phyloP scores from a whole-genome alignment of 352 stramenopile species.

The Phytophthora agathidicida region DNA sequence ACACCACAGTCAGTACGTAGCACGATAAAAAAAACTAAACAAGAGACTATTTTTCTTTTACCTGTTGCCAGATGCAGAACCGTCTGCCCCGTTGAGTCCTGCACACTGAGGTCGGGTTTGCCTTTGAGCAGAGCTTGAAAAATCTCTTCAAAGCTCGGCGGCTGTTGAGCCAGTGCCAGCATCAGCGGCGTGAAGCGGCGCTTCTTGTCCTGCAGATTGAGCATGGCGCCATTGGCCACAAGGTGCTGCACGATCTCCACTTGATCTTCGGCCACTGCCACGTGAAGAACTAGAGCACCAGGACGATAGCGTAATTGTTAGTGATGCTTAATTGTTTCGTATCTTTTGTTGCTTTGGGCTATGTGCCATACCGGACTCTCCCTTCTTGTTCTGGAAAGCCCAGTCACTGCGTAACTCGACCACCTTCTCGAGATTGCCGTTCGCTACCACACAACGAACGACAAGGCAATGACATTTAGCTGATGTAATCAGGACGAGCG shows the following conservation, averaged over 20 bases:
- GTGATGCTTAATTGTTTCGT: no score
- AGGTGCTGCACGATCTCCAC: constrained; percentile 75
- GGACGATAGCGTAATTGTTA: not conserved
- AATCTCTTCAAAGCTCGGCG: constrained; percentile 67
- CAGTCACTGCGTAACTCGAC: constrained; percentile 69
- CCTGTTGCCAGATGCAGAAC: constrained; percentile 68
- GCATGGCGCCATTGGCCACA: constrained; percentile 64
- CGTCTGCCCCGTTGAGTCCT: constrained; percentile 70
- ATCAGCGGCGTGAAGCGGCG: constrained; percentile 78
- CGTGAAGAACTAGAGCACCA: constrained; percentile 55
- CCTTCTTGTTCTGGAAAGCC: constrained; percentile 85
- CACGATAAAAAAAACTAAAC: not conserved
- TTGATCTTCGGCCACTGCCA: constrained; percentile 76
- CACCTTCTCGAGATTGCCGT: constrained; percentile 77
- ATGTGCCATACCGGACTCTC: constrained; percentile 66
- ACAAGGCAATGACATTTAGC: not conserved
- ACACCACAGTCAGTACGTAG: not conserved
- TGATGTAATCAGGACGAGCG: not conserved
- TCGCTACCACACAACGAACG: constrained; percentile 35
- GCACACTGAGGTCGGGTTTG: constrained; percentile 66
- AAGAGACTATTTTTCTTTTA: constrained; percentile 14
- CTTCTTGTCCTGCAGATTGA: constrained; percentile 83
- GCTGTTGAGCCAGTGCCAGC: constrained; percentile 75
- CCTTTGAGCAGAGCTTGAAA: constrained; percentile 70
- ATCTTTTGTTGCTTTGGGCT: not conserved